Percentiles rank a stretch among this genome's conserved stretches.
phyloP scores from a whole-genome alignment of 345 rosid genomes.

The Arabis hirsuta region DNA sequence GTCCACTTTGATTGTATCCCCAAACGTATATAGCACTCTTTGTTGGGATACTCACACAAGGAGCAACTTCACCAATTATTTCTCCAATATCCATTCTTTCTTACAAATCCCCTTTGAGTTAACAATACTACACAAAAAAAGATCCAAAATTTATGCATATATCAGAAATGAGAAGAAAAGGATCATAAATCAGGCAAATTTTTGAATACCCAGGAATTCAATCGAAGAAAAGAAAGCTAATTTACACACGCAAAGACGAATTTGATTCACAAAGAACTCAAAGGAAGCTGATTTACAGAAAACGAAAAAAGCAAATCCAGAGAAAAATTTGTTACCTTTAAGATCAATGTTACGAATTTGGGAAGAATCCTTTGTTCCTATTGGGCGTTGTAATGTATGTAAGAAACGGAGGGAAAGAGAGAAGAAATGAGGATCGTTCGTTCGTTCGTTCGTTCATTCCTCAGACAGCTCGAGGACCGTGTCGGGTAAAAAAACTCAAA shows the following conservation, averaged over 20 bases:
- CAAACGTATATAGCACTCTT: slow-evolving; percentile 96
- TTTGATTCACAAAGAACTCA: slow-evolving; percentile 4
- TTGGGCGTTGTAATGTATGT: slow-evolving; percentile 4
- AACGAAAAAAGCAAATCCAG: not conserved
- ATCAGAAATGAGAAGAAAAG: slow-evolving; percentile 3
- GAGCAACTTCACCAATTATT: slow-evolving; percentile 67
- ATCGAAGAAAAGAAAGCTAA: not conserved
- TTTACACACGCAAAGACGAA: slow-evolving; percentile 16
- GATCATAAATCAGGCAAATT: slow-evolving; percentile 21
- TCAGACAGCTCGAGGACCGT: slow-evolving; percentile 27
- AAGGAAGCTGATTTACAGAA: slow-evolving; percentile 4
- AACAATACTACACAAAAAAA: slow-evolving; percentile 15
- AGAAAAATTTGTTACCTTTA: slow-evolving; percentile 21
- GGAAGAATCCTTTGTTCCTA: slow-evolving; percentile 16
- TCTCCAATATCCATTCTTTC: slow-evolving; percentile 65
- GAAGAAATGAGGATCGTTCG: slow-evolving; percentile 38
- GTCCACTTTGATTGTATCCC: slow-evolving; percentile 96
- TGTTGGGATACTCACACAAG: slow-evolving; percentile 53
- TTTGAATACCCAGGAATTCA: not conserved
- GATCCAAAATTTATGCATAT: not conserved
- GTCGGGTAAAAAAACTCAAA: slow-evolving; percentile 10
- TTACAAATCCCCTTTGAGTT: not conserved
- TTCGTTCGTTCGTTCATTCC: slow-evolving; percentile 4
- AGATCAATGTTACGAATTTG: not conserved
- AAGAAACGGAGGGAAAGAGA: slow-evolving; percentile 39